A percentile compares a stretch with the other conserved stretches of the same genome.
Conservation (phyloP, 148 eudicot genomes). For the Persicaria tinctoria region DNA sequence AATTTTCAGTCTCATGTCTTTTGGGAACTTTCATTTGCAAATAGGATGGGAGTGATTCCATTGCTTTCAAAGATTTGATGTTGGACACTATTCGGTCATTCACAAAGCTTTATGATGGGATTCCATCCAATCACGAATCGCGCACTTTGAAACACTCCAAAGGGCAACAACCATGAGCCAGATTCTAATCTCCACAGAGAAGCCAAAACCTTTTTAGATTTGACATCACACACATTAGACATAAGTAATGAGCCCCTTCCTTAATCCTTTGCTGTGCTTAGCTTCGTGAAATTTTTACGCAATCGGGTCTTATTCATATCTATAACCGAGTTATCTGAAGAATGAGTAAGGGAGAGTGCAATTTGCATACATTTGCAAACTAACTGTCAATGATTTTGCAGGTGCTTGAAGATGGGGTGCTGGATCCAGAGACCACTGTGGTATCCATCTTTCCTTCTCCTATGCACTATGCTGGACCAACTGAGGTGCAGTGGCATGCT, state of each 20-base stretch:
- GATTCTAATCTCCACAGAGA: no score
- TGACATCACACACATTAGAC: no score
- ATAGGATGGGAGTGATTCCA: neutral
- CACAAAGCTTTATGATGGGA: neutral
- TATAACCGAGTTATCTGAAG: neutral
- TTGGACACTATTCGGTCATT: neutral
- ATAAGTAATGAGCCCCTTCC: no score
- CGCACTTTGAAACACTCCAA: no score
- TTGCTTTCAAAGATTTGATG: neutral
- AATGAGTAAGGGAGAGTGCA: neutral
- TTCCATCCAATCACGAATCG: no score
- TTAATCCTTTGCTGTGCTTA: no score
- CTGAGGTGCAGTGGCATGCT: slow-evolving; percentile 98
- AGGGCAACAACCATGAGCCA: no score
- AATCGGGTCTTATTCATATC: neutral
- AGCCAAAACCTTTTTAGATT: no score
- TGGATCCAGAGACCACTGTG: slow-evolving; percentile 91
- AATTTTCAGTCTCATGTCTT: neutral
- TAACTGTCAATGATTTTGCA: slow-evolving; percentile 9
- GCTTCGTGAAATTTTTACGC: no score
- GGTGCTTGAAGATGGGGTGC: slow-evolving; percentile 91
- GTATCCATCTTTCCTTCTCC: slow-evolving; percentile 96
- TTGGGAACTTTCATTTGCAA: neutral
- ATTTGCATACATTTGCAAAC: neutral
- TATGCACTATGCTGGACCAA: slow-evolving; percentile 97